These are phyloP conservation scores for Globisporangium okanoganense DNA, from an alignment of 352 stramenopile genomes.

Conservation along the genomic window DNA sequence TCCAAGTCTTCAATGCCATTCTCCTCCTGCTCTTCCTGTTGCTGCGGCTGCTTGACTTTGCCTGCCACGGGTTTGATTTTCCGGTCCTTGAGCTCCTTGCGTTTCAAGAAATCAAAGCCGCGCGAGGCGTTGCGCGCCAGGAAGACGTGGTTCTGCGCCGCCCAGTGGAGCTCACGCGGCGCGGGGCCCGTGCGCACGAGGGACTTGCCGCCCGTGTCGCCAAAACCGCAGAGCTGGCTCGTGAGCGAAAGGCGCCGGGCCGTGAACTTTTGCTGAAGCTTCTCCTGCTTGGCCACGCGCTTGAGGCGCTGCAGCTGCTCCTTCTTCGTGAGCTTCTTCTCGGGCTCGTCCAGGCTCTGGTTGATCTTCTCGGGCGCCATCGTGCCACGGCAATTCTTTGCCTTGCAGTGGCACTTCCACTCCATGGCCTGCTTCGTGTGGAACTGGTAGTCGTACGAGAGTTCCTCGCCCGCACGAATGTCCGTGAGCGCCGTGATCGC, in stretches of 20 bases:
- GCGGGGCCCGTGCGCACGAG: slow-evolving; percentile 54
- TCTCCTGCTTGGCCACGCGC: slow-evolving; percentile 58
- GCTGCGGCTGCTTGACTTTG: slow-evolving; percentile 15
- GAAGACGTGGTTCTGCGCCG: slow-evolving; percentile 46
- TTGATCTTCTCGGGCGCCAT: slow-evolving; percentile 85
- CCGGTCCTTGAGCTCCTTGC: slow-evolving; percentile 50
- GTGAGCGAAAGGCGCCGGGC: slow-evolving; percentile 61
- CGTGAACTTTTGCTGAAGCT: slow-evolving; percentile 59
- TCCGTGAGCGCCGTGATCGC: slow-evolving; percentile 90
- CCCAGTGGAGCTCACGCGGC: slow-evolving; percentile 60
- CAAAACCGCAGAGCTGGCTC: slow-evolving; percentile 43
- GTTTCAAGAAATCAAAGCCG: slow-evolving; percentile 74
- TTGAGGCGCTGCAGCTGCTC: slow-evolving; percentile 66
- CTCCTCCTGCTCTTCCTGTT: slow-evolving; percentile 20
- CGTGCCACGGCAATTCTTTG: slow-evolving; percentile 76
- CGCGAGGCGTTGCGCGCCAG: slow-evolving; percentile 49
- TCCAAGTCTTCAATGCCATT: slow-evolving; percentile 6
- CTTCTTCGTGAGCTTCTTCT: slow-evolving; percentile 82
- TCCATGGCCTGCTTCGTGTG: slow-evolving; percentile 83
- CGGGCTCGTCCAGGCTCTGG: slow-evolving; percentile 20
- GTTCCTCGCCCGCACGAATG: slow-evolving; percentile 86
- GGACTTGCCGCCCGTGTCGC: slow-evolving; percentile 50
- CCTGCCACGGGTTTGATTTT: slow-evolving; percentile 13
- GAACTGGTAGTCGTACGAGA: slow-evolving; percentile 96
- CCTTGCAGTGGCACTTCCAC: slow-evolving; percentile 86